Conservation (phyloP, 2,329 filamentous ascomycete genomes). For the Diaporthe eres region DNA sequence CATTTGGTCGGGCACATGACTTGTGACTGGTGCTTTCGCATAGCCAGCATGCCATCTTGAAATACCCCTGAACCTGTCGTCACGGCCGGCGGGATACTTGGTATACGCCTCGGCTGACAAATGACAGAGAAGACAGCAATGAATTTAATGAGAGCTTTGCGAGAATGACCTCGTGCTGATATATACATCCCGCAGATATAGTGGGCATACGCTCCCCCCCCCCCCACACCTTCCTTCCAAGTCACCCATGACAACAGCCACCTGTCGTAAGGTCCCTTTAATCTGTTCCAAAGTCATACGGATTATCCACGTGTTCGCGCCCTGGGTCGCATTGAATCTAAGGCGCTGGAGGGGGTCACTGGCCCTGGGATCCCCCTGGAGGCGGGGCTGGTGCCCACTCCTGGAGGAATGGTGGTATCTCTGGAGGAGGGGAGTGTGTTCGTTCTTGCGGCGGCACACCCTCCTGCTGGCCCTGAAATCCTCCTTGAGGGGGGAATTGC, state of each 20-base stretch:
- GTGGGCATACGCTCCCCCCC: not conserved
- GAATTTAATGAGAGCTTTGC: not conserved
- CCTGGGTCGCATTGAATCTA: not conserved
- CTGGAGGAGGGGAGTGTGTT: no score
- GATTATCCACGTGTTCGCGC: no score
- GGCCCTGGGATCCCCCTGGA: no score
- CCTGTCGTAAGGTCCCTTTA: not conserved
- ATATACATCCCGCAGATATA: not conserved
- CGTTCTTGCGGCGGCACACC: no score
- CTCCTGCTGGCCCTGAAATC: no score
- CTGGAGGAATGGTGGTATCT: no score
- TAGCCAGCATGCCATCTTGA: constrained; percentile 26
- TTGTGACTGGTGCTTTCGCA: constrained; percentile 3
- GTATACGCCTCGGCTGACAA: not conserved
- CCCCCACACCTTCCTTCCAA: not conserved
- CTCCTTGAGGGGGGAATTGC: no score
- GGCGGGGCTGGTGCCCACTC: no score
- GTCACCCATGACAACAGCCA: not conserved
- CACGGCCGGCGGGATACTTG: not conserved
- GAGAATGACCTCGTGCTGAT: not conserved
- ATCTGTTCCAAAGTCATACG: not conserved
- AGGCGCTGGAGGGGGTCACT: not conserved
- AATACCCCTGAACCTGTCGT: constrained; percentile 20
- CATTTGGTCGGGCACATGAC: not conserved
- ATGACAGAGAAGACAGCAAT: not conserved